Conservation (phyloP, 78 protist species). For the Pigoraptor vietnamica region DNA sequence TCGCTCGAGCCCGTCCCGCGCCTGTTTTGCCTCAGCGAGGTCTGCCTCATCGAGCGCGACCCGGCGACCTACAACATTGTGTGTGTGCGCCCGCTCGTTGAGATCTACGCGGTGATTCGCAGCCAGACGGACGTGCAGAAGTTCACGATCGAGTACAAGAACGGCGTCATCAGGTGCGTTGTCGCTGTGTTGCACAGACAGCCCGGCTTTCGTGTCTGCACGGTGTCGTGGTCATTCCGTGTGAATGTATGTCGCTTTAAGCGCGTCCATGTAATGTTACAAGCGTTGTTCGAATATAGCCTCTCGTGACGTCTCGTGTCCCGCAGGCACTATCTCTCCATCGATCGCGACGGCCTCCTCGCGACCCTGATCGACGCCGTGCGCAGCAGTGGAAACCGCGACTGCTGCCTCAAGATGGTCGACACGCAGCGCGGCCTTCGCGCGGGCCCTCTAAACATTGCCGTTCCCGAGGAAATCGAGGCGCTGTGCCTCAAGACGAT, state of each 20-base stretch:
- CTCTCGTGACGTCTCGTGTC: no score
- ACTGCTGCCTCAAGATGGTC: not conserved
- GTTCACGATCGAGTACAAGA: constrained; percentile 35
- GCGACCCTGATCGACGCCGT: constrained; percentile 32
- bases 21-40: constrained; percentile 21
- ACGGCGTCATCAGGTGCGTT: not conserved
- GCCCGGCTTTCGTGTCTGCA: no score
- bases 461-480: constrained; percentile 24
- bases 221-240: not conserved
- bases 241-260: not conserved
- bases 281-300: no score
- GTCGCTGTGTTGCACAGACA: no score
- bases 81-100: not conserved
- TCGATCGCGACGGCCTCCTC: constrained; percentile 39
- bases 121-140: constrained; percentile 28
- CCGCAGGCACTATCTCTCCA: not conserved
- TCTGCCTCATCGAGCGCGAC: constrained; percentile 42
- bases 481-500: not conserved
- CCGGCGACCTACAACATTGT: constrained; percentile 45
- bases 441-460: not conserved
- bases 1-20: constrained; percentile 11
- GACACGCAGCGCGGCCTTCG: constrained; percentile 6
- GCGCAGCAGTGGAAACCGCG: constrained; percentile 33
- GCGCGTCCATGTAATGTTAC: no score
- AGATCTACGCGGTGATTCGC: constrained; percentile 28